Evolutionary conservation across 2,329 filamentous ascomycete genomes (phyloP).

Genomic region (Exophiala oligosperma): DNA sequence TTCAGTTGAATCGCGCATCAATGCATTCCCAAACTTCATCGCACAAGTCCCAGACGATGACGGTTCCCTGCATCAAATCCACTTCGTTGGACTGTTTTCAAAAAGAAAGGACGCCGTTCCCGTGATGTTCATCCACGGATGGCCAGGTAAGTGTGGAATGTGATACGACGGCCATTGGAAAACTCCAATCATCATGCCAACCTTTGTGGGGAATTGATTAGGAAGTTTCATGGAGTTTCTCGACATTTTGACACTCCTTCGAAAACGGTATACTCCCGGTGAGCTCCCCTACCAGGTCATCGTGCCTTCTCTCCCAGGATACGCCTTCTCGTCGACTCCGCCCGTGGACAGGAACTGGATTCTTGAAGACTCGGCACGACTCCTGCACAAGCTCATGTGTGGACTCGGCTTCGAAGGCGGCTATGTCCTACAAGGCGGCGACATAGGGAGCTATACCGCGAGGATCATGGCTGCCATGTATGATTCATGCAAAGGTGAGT

Average conservation of each 20-base stretch:
- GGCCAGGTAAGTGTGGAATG: constrained; percentile 41
- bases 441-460: constrained; percentile 51
- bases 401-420: constrained; percentile 53
- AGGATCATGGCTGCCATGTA: constrained; percentile 45
- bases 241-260: constrained; percentile 49
- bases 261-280: constrained; percentile 48
- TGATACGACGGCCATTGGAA: not conserved
- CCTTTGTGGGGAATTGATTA: not conserved
- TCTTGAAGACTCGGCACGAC: constrained; percentile 40
- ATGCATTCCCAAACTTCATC: constrained; percentile 53
- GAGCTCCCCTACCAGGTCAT: constrained; percentile 59
- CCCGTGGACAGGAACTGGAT: constrained; percentile 46
- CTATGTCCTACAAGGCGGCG: constrained; percentile 60
- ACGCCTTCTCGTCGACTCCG: constrained; percentile 51
- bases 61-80: constrained; percentile 41
- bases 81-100: constrained; percentile 59
- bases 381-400: constrained; percentile 55
- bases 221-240: constrained; percentile 56
- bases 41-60: constrained; percentile 40
- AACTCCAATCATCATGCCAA: not conserved
- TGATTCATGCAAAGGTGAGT: constrained; percentile 45
- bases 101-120: constrained; percentile 51
- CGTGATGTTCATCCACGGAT: constrained; percentile 55
- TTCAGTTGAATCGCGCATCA: constrained; percentile 42
- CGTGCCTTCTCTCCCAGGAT: constrained; percentile 57